Percentiles rank a stretch among this genome's conserved stretches.
Evolutionary conservation across 1,284 basidiomycete species (phyloP).

Genomic region (Macrocybe sp.): DNA sequence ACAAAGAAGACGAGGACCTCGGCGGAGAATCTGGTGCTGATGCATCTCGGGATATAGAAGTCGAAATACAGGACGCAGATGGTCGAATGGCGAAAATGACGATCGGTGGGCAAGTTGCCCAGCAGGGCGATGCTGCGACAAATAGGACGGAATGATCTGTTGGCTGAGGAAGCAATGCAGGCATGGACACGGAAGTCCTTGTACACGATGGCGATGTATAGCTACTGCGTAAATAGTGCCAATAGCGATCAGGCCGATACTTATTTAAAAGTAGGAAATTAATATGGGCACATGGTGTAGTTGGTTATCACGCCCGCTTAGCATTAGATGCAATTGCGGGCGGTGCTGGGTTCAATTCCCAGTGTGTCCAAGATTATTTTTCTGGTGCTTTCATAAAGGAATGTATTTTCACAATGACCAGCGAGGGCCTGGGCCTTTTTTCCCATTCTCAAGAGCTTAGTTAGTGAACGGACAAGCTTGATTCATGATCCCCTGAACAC

Average conservation of each 20-base stretch:
- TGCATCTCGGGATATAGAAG: conserved; percentile 38
- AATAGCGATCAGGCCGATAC: no score
- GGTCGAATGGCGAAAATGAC: conserved; percentile 58
- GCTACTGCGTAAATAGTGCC: no score
- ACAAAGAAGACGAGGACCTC: conserved; percentile 28
- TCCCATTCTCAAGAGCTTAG: background rate
- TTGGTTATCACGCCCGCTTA: conserved; percentile 15
- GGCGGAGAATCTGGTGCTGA: conserved; percentile 13
- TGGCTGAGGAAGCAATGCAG: no score
- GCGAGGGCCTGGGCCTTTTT: background rate
- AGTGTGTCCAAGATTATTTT: conserved; percentile 16
- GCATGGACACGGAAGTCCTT: no score
- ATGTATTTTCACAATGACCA: background rate
- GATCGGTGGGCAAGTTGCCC: no score
- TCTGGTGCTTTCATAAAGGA: background rate
- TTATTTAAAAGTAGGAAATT: no score
- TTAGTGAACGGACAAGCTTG: no score
- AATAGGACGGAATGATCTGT: no score
- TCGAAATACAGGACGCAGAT: conserved; percentile 67
- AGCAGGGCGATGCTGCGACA: no score
- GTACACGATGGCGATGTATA: no score
- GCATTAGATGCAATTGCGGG: conserved; percentile 5
- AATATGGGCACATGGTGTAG: conserved; percentile 16
- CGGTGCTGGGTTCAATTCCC: conserved; percentile 12
- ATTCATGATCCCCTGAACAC: no score